Percentiles rank a stretch among this genome's conserved stretches.
phyloP scores from a whole-genome alignment of 2,329 filamentous ascomycete genomes.

The Aaosphaeria arxii region DNA sequence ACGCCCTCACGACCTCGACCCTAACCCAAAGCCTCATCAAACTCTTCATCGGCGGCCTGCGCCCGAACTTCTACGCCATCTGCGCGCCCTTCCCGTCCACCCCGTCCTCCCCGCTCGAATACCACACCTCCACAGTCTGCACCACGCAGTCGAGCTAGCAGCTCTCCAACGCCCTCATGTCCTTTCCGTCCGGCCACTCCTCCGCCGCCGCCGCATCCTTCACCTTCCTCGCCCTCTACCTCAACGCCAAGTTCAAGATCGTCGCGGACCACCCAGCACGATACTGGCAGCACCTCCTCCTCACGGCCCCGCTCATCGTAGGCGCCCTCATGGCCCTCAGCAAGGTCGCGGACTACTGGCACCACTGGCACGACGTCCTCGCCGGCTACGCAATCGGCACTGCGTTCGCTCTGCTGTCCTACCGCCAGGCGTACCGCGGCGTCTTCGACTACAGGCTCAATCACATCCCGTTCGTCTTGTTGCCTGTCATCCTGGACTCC shows the following conservation, averaged over 20 bases:
- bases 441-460: slow-evolving; percentile 2
- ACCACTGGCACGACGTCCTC: slow-evolving; percentile 68
- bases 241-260: slow-evolving; percentile 26
- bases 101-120: slow-evolving; percentile 1
- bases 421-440: slow-evolving; percentile 59
- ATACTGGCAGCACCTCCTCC: slow-evolving; percentile 66
- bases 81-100: slow-evolving; percentile 14
- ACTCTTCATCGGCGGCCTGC: slow-evolving; percentile 29
- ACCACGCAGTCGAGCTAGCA: slow-evolving; percentile 9
- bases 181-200: slow-evolving; percentile 29
- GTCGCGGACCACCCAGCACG: slow-evolving; percentile 45
- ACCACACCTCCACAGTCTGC: slow-evolving; percentile 8
- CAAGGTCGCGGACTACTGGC: slow-evolving; percentile 63
- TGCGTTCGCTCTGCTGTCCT: slow-evolving; percentile 59
- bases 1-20: slow-evolving; percentile 23
- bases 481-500: no score
- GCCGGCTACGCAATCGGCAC: slow-evolving; percentile 62
- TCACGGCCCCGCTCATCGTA: slow-evolving; percentile 61
- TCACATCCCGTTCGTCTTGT: background rate
- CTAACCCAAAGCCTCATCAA: slow-evolving; percentile 32
- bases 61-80: slow-evolving; percentile 30
- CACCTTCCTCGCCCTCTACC: slow-evolving; percentile 23
- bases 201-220: slow-evolving; percentile 31
- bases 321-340: slow-evolving; percentile 63
- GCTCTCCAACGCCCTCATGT: slow-evolving; percentile 26